Percentiles rank a stretch among this genome's conserved stretches.
Evolutionary conservation across 352 stramenopile genomes (phyloP).

Genomic region (Phytopythium oedochilum): DNA sequence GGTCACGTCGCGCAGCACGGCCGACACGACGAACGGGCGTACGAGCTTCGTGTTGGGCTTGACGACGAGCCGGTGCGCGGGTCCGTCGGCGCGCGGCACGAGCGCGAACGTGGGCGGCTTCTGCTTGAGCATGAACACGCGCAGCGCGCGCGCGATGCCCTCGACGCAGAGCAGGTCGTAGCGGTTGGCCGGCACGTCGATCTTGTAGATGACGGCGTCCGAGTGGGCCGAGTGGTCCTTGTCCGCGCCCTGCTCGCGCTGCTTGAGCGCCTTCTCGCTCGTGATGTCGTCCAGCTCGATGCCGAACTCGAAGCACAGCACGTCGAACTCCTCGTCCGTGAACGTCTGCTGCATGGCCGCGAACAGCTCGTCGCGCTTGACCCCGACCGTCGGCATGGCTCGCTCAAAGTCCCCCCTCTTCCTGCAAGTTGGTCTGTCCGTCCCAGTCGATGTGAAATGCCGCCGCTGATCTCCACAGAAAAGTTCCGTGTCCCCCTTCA

Average conservation of each 20-base stretch:
- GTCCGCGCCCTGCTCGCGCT: slow-evolving; percentile 74
- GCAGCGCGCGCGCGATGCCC: slow-evolving; percentile 94
- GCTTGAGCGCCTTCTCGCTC: slow-evolving; percentile 83
- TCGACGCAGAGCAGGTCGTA: slow-evolving; percentile 99
- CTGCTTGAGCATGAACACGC: slow-evolving; percentile 97
- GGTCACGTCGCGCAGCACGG: slow-evolving; percentile 94
- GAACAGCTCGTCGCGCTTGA: slow-evolving; percentile 98
- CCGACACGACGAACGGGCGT: slow-evolving; percentile 97
- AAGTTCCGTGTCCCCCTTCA: too few relatives aligned
- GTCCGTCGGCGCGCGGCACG: slow-evolving; percentile 36
- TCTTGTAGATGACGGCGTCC: slow-evolving; percentile 98
- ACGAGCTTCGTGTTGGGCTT: slow-evolving; percentile 88
- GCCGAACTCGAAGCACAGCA: slow-evolving; percentile 99
- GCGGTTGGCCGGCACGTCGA: slow-evolving; percentile 99
- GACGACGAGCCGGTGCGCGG: slow-evolving; percentile 80
- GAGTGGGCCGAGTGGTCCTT: slow-evolving; percentile 53
- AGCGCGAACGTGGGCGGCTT: slow-evolving; percentile 86
- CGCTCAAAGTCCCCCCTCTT: not conserved
- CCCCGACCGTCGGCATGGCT: slow-evolving; percentile 96
- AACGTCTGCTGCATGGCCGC: slow-evolving; percentile 95
- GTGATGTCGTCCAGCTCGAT: slow-evolving; percentile 96
- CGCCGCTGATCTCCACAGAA: slow-evolving; percentile 1
- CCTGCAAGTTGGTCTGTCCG: too few relatives aligned
- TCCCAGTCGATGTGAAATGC: too few relatives aligned
- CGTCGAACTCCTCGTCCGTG: slow-evolving; percentile 99